Evolutionary conservation across 805 yeast species (phyloP).

Genomic region (Candida tammaniensis): DNA sequence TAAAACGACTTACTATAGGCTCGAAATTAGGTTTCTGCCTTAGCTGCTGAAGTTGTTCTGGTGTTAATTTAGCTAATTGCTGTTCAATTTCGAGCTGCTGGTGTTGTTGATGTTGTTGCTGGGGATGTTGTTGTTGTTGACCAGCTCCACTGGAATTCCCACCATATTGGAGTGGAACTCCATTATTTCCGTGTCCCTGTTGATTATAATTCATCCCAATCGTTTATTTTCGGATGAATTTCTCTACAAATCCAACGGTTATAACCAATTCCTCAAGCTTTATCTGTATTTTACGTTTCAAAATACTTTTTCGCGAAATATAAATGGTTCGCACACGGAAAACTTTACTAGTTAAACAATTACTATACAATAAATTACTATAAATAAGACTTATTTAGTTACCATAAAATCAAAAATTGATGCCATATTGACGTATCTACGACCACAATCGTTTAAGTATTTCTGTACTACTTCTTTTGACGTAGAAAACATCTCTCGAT

Average conservation of each 20-base stretch:
- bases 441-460: slow-evolving; percentile 78
- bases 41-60: slow-evolving; percentile 42
- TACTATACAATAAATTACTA: slow-evolving; percentile 1
- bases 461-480: slow-evolving; percentile 61
- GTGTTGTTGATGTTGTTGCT: too few species aligned
- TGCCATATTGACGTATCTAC: slow-evolving; percentile 85
- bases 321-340: too few species aligned
- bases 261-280: too few species aligned
- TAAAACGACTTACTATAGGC: slow-evolving; percentile 37
- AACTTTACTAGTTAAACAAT: slow-evolving; percentile 1
- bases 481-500: slow-evolving; percentile 55
- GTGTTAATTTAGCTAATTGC: slow-evolving; percentile 31
- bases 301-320: too few species aligned
- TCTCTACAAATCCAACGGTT: too few species aligned
- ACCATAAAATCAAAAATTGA: slow-evolving; percentile 66
- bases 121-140: slow-evolving; percentile 9
- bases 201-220: slow-evolving; percentile 4
- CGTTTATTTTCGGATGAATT: background rate
- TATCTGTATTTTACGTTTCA: too few species aligned
- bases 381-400: slow-evolving; percentile 1
- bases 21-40: slow-evolving; percentile 43
- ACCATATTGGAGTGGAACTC: background rate
- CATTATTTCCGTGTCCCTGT: background rate
- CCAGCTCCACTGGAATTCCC: slow-evolving; percentile 1
- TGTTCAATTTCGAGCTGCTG: slow-evolving; percentile 8